phyloP scores from a whole-genome alignment of 2,329 filamentous ascomycete genomes.

The Pyrenophora graminea region DNA sequence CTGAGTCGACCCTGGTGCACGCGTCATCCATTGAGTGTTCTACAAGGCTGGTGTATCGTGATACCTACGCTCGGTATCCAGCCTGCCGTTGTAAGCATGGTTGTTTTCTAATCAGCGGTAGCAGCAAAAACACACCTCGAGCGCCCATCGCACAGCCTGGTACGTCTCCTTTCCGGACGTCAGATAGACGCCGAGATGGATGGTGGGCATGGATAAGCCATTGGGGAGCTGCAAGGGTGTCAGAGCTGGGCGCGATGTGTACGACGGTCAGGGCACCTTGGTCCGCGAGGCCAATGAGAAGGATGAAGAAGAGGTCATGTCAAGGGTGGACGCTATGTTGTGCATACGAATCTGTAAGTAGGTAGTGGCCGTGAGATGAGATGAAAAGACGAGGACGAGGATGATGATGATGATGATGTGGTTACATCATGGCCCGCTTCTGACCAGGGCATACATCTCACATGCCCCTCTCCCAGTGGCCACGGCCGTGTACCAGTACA shows the following conservation, averaged over 20 bases:
- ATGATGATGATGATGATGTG: conserved; percentile 17
- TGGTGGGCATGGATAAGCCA: conserved; percentile 68
- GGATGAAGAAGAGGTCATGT: conserved; percentile 36
- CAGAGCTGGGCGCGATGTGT: conserved; percentile 17
- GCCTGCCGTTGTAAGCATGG: conserved; percentile 41
- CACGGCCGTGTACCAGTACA: conserved; percentile 9
- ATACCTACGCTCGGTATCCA: conserved; percentile 51
- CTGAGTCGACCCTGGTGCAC: conserved; percentile 57
- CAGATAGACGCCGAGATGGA: conserved; percentile 76
- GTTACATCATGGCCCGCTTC: conserved; percentile 34
- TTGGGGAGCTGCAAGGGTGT: conserved; percentile 54
- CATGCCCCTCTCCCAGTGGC: not conserved
- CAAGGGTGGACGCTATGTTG: conserved; percentile 11
- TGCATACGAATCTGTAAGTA: conserved; percentile 18
- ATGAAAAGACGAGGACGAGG: not conserved
- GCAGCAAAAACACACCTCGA: conserved; percentile 52
- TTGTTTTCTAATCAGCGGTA: conserved; percentile 15
- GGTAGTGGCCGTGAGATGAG: conserved; percentile 11
- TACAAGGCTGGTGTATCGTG: conserved; percentile 17
- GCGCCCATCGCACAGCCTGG: conserved; percentile 61
- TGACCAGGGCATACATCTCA: conserved; percentile 2
- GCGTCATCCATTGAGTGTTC: conserved; percentile 27
- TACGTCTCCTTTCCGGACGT: conserved; percentile 66
- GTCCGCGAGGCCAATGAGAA: conserved; percentile 52
- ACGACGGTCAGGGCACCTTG: conserved; percentile 34